These are phyloP conservation scores for Rhizophagus sp. DNA, from an alignment of 192 early-diverging fungal species.

Conservation along the genomic window DNA sequence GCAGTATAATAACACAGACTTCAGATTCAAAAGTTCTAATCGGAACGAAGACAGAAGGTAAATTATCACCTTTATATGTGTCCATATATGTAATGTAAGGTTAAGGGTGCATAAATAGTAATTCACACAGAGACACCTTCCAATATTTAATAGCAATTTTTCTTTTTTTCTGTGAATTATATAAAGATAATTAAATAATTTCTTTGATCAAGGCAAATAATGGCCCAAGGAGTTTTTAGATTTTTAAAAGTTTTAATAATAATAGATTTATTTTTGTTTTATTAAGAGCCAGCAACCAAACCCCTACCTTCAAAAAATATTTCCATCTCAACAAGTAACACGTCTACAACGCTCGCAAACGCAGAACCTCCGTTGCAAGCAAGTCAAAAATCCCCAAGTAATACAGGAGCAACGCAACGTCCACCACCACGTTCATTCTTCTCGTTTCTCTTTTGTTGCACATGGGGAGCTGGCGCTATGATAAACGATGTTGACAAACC, in stretches of 20 bases:
- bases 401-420: slow-evolving; percentile 11
- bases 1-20: slow-evolving; percentile 15
- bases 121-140: no score
- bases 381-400: slow-evolving; percentile 1
- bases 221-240: neutral
- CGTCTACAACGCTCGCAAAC: slow-evolving; percentile 13
- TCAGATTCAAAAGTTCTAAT: neutral
- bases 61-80: neutral
- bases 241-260: slow-evolving; percentile 1
- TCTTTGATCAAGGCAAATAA: neutral
- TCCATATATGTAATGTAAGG: neutral
- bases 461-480: slow-evolving; percentile 16
- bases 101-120: neutral
- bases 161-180: neutral
- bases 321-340: slow-evolving; percentile 22
- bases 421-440: slow-evolving; percentile 18
- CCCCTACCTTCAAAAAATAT: neutral
- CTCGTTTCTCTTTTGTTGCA: slow-evolving; percentile 21
- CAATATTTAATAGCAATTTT: no score
- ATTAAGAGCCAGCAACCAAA: slow-evolving; percentile 2
- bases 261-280: slow-evolving; percentile 1
- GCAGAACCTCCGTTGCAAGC: neutral
- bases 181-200: neutral
- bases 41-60: slow-evolving; percentile 22
- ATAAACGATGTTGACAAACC: neutral